Evolutionary conservation across 345 rosid genomes (phyloP), one percentile per base, ranked within the genome.

Genomic region (Cardiospermum halicacabum): DNA sequence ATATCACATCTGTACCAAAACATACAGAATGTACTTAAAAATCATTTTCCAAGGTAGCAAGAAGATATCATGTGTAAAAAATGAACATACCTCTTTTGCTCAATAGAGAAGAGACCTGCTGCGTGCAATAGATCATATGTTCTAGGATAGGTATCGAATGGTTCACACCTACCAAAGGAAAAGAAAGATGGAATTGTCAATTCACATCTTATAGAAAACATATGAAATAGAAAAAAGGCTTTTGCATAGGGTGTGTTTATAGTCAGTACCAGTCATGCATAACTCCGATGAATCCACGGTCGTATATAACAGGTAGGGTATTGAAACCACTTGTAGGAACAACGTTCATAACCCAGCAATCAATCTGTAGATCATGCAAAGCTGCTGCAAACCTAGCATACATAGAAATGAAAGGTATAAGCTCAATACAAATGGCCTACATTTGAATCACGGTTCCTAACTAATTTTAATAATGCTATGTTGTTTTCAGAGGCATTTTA

Each of bases 291-390:
- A 87, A 82, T 37, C 93, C 86, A 0, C 84, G 86, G 68, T 87
- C 89, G 42, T 84, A 87, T 12, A 87, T 77, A 68, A 87, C 86
- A 28, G 89, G 85, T 70, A 87, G 73, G 34, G 93, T 87, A 71
- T 87, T 84, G 75, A 79, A 81, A 34, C 79, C 86, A 34, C 66
- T 78, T 13, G 68, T 63, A 15, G 88, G 89, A 60, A 84, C 89
- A 49, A 82, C 77, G 59, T 87, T 87, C 86, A 87, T 74, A 63
- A 84, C 89, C 88, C 88, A 87, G 72, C 77, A 81, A 68, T 84
- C 74, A 32, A 87, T 15, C 7, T 80, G 72, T 0, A 75, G 80
- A 62, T 81, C 86, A 72, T 75, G 66, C 60, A 87, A 57, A 21
- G 89, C 88, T 54, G 85, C 82, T 63, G 88, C 86, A 79, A 84